Evolutionary conservation across 176 grass and related monocot genomes (phyloP).

Genomic region (Avena insularis): DNA sequence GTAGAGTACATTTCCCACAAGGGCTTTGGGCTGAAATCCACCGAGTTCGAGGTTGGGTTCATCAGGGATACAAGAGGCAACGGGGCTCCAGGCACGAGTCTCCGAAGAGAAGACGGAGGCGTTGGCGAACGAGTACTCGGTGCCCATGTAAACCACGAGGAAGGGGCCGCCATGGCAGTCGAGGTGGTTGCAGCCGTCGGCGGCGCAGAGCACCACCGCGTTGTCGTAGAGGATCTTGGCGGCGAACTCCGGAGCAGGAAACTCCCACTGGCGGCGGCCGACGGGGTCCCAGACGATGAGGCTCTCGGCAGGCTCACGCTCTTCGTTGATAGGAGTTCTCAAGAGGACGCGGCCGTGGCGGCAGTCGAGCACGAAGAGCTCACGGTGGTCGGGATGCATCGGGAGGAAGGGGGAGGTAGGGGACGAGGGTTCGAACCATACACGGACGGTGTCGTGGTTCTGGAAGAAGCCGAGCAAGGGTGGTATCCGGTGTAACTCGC

Average conservation of each 20-base stretch:
- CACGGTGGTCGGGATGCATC: neutral
- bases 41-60: neutral
- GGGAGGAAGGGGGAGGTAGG: neutral
- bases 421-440: neutral
- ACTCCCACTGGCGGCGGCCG: conserved; percentile 17
- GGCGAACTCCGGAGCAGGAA: conserved; percentile 5
- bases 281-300: conserved; percentile 18
- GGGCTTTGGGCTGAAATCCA: neutral
- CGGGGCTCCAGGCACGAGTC: neutral
- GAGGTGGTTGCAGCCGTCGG: neutral
- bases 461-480: conserved; percentile 24
- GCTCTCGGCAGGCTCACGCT: neutral
- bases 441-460: neutral
- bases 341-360: conserved; percentile 24
- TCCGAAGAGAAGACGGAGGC: neutral
- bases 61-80: neutral
- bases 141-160: conserved; percentile 20
- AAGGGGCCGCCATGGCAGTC: conserved; percentile 2
- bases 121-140: neutral
- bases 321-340: neutral
- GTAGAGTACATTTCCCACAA: neutral
- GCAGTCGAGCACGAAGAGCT: conserved; percentile 1
- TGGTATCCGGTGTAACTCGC: neutral
- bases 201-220: conserved; percentile 13
- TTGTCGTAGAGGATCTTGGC: neutral